Evolutionary conservation across 352 stramenopile species (phyloP).

Genomic region (Globisporangium nodosum): DNA sequence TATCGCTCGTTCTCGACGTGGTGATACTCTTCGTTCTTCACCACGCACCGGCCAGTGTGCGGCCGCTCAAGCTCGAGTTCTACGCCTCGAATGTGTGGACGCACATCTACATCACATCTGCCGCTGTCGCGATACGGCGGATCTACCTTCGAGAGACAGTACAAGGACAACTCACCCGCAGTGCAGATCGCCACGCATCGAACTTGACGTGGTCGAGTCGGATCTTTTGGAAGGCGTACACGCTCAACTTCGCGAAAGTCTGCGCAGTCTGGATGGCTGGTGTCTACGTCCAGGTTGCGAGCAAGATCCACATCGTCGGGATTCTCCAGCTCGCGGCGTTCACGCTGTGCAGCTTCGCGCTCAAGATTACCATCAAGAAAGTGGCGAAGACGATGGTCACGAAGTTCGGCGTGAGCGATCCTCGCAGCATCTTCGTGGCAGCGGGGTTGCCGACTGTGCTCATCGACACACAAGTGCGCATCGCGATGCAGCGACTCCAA

Average conservation of each 20-base stretch:
- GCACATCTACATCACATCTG: too few relatives aligned
- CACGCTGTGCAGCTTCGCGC: slow-evolving; percentile 5
- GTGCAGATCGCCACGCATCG: too few relatives aligned
- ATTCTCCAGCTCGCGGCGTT: slow-evolving; percentile 9
- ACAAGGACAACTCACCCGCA: too few relatives aligned
- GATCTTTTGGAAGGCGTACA: slow-evolving; percentile 4
- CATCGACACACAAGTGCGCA: slow-evolving; percentile 39
- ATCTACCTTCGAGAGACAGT: too few relatives aligned
- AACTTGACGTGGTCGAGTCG: background rate
- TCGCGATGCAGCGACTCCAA: slow-evolving; percentile 25
- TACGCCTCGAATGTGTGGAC: too few relatives aligned
- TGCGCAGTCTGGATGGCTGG: slow-evolving; percentile 2
- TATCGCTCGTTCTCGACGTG: too few relatives aligned
- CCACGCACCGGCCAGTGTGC: too few relatives aligned
- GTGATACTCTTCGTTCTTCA: too few relatives aligned
- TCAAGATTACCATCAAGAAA: slow-evolving; percentile 19
- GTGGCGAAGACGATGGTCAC: slow-evolving; percentile 22
- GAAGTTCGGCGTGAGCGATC: slow-evolving; percentile 22
- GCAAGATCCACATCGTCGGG: background rate
- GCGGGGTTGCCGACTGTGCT: slow-evolving; percentile 34
- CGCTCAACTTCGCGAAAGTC: slow-evolving; percentile 1
- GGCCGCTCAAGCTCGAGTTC: too few relatives aligned
- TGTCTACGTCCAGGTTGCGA: slow-evolving; percentile 6
- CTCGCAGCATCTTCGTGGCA: slow-evolving; percentile 30
- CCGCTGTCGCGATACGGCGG: too few relatives aligned